phyloP scores from a whole-genome alignment of 805 yeast genomes.

The Pichia paraexigua region DNA sequence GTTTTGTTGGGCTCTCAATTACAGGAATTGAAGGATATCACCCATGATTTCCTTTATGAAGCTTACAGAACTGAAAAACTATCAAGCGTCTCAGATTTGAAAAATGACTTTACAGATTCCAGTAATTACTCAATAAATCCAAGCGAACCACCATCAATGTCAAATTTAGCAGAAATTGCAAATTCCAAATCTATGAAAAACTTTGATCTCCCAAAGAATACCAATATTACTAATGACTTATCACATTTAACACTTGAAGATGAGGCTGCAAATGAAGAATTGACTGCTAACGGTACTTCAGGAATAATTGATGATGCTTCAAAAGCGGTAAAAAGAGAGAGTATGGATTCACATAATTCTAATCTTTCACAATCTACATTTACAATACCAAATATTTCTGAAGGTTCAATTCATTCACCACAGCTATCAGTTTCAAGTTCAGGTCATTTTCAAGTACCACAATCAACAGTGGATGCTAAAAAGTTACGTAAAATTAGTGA shows the following conservation, averaged over 20 bases:
- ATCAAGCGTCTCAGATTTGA: slow-evolving; percentile 43
- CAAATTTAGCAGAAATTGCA: slow-evolving; percentile 50
- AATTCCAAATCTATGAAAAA: slow-evolving; percentile 28
- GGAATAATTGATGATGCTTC: slow-evolving; percentile 6
- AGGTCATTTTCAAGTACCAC: slow-evolving; percentile 17
- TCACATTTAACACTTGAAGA: neutral
- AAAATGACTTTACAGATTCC: slow-evolving; percentile 22
- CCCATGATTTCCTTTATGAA: slow-evolving; percentile 58
- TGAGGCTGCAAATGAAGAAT: neutral
- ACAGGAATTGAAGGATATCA: slow-evolving; percentile 57
- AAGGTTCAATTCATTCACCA: slow-evolving; percentile 15
- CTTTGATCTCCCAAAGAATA: slow-evolving; percentile 14
- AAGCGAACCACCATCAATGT: slow-evolving; percentile 45
- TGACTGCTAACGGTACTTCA: neutral
- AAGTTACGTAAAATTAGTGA: slow-evolving; percentile 73
- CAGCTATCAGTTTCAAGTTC: slow-evolving; percentile 10
- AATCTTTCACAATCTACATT: slow-evolving; percentile 9
- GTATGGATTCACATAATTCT: slow-evolving; percentile 8
- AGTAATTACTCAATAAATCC: slow-evolving; percentile 20
- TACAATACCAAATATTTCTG: neutral
- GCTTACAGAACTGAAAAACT: slow-evolving; percentile 58
- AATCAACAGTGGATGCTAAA: slow-evolving; percentile 36
- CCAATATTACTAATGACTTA: slow-evolving; percentile 8
- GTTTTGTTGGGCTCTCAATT: slow-evolving; percentile 53
- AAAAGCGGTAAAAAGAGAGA: slow-evolving; percentile 4